Base-by-base conservation (phyloP, 176 grass and related monocot genomes). In the Poa pratensis region DNA sequence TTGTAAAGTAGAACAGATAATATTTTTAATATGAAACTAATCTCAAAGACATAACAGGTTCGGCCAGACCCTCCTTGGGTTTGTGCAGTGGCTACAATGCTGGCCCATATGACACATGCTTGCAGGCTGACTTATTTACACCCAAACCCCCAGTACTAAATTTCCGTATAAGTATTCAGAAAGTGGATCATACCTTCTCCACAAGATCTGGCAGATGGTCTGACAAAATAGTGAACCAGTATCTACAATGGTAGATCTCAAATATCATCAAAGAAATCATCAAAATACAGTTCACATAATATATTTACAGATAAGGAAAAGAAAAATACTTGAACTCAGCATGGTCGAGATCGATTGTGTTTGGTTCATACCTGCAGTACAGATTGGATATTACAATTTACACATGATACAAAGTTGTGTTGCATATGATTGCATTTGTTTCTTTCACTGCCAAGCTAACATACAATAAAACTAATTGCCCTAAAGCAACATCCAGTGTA, bases 281-380 rank as follows among this genome's bases (percentile, higher is more conserved):
- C 23, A 73, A 16, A 51, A 74, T 27, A 5, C 23, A 74, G 71
- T 58, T 79, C 17, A 19, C 62, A 73, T 74, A 55, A 78, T 35
- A 58, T 39, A 80, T 52, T 32, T 62, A 78, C 13, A 83, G 79
- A 67, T 72, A 90, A 84, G 78, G 85, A 57, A 34, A 77, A 80
- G 84, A 86, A 80, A 54, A 87, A 64, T 95, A 98, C 96, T 95
- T 92, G 84, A 90, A 91, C 88, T 98, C 96, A 90, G 90, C 83
- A 62, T 84, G 93, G 82, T 93, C 84, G 15, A 98, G 96, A 87
- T 98, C 96, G 81, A 95, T 95, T 75, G 96, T 95, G 64, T 98
- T 98, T 24, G 96, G 96, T 72, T 98, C 96, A 89, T 98, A 98
- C 78, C 96, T 98, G 81, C 87, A 92, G 83, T 75, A 83, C 30